Percentiles rank a stretch among this genome's conserved stretches.
Evolutionary conservation across 1,284 basidiomycete genomes (phyloP).

Genomic region (Gymnopus androsaceus): DNA sequence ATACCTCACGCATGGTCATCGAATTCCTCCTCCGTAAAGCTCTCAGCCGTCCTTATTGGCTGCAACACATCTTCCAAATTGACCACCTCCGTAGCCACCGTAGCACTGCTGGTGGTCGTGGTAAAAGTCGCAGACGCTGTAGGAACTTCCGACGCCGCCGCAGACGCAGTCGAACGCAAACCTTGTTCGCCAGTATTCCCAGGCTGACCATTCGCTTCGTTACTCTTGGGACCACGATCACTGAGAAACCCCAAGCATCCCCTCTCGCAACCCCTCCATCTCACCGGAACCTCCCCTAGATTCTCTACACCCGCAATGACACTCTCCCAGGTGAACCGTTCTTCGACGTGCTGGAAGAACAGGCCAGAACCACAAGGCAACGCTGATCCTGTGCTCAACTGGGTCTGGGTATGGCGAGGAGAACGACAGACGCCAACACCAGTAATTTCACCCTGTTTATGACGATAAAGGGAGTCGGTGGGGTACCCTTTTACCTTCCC

Average conservation of each 20-base stretch:
- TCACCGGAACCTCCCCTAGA: constrained; percentile 58
- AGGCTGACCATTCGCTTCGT: neutral
- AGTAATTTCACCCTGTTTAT: constrained; percentile 22
- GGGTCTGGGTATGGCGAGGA: constrained; percentile 40
- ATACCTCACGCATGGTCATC: neutral
- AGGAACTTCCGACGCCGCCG: constrained; percentile 5
- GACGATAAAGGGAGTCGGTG: neutral
- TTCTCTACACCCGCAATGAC: constrained; percentile 48
- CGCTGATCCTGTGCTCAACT: constrained; percentile 16
- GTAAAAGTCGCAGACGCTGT: neutral
- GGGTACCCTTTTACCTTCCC: neutral
- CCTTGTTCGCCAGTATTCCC: constrained; percentile 1
- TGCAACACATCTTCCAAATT: neutral
- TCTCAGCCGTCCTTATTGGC: neutral
- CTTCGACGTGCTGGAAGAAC: constrained; percentile 61
- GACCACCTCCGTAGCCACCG: neutral
- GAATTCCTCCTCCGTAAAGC: neutral
- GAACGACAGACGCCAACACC: constrained; percentile 56
- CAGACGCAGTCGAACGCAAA: neutral
- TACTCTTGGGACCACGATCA: constrained; percentile 22
- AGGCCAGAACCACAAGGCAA: too few relatives aligned
- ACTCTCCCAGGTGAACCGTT: constrained; percentile 66
- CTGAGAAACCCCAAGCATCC: constrained; percentile 70
- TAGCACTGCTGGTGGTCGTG: neutral
- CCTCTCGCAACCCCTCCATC: constrained; percentile 65